Base-by-base conservation (phyloP, 306 rosid species). In the Bauhinia variegata region DNA sequence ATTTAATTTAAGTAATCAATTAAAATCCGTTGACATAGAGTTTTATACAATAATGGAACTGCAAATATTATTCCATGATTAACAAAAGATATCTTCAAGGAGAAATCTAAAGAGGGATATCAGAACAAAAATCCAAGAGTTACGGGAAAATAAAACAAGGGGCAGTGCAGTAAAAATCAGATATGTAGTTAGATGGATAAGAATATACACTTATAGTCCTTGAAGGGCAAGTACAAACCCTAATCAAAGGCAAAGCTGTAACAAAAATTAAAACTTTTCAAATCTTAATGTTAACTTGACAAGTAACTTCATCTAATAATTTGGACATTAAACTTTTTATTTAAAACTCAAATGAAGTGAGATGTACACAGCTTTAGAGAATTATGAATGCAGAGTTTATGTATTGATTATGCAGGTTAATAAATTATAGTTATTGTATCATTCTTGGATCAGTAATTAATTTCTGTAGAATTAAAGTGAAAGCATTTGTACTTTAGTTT, bases 181-280 rank as follows among this genome's bases (percentile, higher is more conserved):
- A 50, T 9, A 18, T 37, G 85, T 72, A 63, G 68, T 30, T 55
- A 23, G 28, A 67, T 62, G 65, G 83, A 78, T 78, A 78, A 74
- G 75, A 23, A 67, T 57, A 63, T 78, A 75, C 86, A 78, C 79
- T 76, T 82, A 41, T 61, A 11, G 68, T 60, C 19, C 83, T 70
- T 70, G 43, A 71, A 74, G 59, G 47, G 36, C 75, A 82, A 76
- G 83, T 28, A 69, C 38, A 78, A 66, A 42, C 71, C 58, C 69
- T 60, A 53, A 1, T 74, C 79, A 77, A 70, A 44, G 65, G 71
- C 79, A 77, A 70, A 44, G 65, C 30, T 32, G 58, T 54, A 67
- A 5, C 64, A 72, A 54, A 12, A 47, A 72, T 61, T 17, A 51
- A 55, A 34, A 71, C 42, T 6, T 5, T n/a, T n/a, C n/a, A n/a